phyloP scores from a whole-genome alignment of 495 filamentous ascomycete genomes.

The Hypoxylon fuscum region DNA sequence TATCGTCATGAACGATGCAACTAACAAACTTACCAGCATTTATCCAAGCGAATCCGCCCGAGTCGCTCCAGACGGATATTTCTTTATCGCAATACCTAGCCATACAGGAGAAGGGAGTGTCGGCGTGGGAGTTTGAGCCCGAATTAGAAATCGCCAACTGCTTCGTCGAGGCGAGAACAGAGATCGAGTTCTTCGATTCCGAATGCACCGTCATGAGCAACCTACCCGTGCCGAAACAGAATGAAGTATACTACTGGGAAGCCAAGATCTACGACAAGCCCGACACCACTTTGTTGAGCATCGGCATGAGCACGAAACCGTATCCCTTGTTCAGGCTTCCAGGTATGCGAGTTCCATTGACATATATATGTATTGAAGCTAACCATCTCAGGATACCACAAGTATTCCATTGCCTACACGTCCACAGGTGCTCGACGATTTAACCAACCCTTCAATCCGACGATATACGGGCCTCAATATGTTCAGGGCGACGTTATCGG shows the following conservation, averaged over 20 bases:
- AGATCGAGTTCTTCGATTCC: conserved; percentile 98
- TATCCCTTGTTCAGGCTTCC: conserved; percentile 95
- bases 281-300: conserved; percentile 81
- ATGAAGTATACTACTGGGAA: conserved; percentile 99
- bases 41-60: conserved; percentile 91
- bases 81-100: conserved; percentile 96
- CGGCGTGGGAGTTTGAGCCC: conserved; percentile 98
- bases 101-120: conserved; percentile 98
- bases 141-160: conserved; percentile 99
- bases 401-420: conserved; percentile 87
- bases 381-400: conserved; percentile 77
- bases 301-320: conserved; percentile 94
- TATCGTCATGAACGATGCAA: conserved; percentile 8
- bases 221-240: conserved; percentile 95
- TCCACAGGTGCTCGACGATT: conserved; percentile 86
- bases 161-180: conserved; percentile 94
- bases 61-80: conserved; percentile 95
- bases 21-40: conserved; percentile 70
- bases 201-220: conserved; percentile 98
- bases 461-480: conserved; percentile 81
- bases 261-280: conserved; percentile 98
- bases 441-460: conserved; percentile 87
- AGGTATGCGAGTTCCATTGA: conserved; percentile 64
- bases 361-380: not conserved
- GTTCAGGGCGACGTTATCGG: conserved; percentile 96